phyloP scores from a whole-genome alignment of 2,329 filamentous ascomycete genomes.

The Trichoderma semiorbis region DNA sequence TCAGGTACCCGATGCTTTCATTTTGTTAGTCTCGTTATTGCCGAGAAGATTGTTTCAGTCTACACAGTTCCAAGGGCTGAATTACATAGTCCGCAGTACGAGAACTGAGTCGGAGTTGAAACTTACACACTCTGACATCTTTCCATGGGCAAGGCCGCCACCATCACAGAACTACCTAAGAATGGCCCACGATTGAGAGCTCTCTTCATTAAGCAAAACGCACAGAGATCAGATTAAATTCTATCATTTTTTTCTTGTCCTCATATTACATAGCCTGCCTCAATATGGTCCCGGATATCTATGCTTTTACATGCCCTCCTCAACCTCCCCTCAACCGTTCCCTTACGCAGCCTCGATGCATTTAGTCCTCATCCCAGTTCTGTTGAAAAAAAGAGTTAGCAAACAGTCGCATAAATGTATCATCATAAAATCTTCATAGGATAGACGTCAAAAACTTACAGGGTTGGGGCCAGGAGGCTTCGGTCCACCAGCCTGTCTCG shows the following conservation, averaged over 20 bases:
- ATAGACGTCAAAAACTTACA: constrained; percentile 34
- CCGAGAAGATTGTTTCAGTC: too few relatives aligned
- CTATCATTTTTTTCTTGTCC: constrained; percentile 13
- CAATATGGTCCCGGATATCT: constrained; percentile 23
- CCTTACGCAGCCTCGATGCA: constrained; percentile 26
- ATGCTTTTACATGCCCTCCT: constrained; percentile 23
- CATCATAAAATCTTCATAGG: background rate
- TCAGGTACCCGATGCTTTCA: background rate
- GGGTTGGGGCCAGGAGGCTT: constrained; percentile 95
- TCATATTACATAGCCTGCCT: constrained; percentile 13
- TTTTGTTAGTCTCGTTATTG: background rate
- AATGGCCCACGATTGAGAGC: background rate
- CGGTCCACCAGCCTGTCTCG: constrained; percentile 91
- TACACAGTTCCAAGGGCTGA: too few relatives aligned
- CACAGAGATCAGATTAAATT: constrained; percentile 15
- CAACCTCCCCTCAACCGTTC: background rate
- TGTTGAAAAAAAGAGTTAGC: constrained; percentile 33
- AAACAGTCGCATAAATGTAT: background rate
- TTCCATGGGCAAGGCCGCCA: background rate
- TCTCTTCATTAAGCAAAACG: background rate
- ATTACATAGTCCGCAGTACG: background rate
- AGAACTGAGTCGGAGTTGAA: background rate
- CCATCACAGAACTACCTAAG: background rate
- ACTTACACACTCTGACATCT: background rate
- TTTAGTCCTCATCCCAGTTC: constrained; percentile 64